Conservation (phyloP, 2,329 filamentous ascomycete genomes). For the Xylariaceae sp. region DNA sequence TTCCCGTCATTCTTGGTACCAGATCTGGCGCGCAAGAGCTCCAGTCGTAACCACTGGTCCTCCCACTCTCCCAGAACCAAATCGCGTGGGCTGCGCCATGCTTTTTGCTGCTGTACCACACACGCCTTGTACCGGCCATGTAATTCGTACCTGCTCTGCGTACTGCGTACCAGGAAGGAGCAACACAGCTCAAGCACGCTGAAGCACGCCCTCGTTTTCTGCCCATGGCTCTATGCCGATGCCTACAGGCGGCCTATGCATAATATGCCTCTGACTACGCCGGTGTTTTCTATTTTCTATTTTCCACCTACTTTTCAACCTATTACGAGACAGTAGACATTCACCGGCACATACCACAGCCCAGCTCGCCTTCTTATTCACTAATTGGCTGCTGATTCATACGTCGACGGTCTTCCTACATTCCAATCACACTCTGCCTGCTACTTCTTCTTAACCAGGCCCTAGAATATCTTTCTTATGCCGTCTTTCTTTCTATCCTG, state of each 20-base stretch:
- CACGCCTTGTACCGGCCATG: conserved; percentile 26
- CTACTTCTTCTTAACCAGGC: conserved; percentile 3
- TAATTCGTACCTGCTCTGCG: conserved; percentile 3
- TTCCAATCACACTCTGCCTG: conserved; percentile 8
- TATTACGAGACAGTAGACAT: conserved; percentile 6
- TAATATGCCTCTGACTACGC: neutral
- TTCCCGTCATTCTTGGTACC: neutral
- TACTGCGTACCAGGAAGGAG: too few species aligned
- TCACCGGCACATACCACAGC: conserved; percentile 12
- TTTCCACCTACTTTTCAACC: neutral
- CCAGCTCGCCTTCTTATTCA: conserved; percentile 7
- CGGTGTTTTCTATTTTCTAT: neutral
- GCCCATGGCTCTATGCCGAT: neutral
- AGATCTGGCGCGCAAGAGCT: conserved; percentile 10
- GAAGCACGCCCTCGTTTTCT: neutral
- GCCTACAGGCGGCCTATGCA: neutral
- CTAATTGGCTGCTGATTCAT: conserved; percentile 15
- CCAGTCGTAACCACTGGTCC: conserved; percentile 10
- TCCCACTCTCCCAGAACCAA: conserved; percentile 14
- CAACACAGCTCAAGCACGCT: too few species aligned
- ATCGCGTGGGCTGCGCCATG: conserved; percentile 21
- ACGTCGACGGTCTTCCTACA: conserved; percentile 8
- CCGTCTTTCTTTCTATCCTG: conserved; percentile 4
- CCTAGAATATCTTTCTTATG: conserved; percentile 6
- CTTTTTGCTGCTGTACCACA: conserved; percentile 22